phyloP scores from a whole-genome alignment of 2,329 filamentous ascomycete genomes.

The Aureobasidium pullulans region DNA sequence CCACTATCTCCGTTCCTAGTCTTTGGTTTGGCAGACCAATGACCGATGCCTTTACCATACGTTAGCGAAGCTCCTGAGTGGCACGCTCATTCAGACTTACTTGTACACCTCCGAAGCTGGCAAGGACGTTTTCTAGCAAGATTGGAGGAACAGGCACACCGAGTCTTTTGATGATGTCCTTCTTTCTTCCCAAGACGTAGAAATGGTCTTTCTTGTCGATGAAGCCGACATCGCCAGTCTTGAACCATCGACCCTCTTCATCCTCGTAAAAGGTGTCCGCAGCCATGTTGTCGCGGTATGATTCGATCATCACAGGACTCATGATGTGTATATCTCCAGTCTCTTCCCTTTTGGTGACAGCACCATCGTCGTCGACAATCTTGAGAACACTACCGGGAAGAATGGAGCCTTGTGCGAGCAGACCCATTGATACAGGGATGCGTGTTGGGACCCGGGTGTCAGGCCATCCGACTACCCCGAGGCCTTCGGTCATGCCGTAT shows the following conservation, averaged over 20 bases:
- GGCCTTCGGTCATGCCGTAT: slow-evolving; percentile 1
- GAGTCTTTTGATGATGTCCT: slow-evolving; percentile 2
- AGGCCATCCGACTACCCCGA: neutral
- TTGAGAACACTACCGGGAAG: neutral
- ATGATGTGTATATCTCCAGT: neutral
- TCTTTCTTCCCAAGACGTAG: neutral
- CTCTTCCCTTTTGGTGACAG: neutral
- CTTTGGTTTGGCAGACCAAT: neutral
- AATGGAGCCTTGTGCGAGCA: neutral
- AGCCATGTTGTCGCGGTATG: neutral
- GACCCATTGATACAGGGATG: neutral
- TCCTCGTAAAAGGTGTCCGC: neutral
- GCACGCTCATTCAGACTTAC: neutral
- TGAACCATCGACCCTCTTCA: neutral
- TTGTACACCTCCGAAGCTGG: neutral
- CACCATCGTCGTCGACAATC: neutral
- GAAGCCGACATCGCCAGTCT: neutral
- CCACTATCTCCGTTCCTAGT: neutral
- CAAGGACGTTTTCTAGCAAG: neutral
- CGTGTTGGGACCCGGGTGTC: neutral
- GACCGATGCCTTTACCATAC: neutral
- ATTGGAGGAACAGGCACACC: neutral
- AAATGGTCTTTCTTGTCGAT: neutral
- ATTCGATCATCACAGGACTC: neutral
- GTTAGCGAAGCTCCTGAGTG: neutral